Evolutionary conservation across 371 early-diverging fungal species (phyloP).

Genomic region (Neoconidiobolus thromboides): DNA sequence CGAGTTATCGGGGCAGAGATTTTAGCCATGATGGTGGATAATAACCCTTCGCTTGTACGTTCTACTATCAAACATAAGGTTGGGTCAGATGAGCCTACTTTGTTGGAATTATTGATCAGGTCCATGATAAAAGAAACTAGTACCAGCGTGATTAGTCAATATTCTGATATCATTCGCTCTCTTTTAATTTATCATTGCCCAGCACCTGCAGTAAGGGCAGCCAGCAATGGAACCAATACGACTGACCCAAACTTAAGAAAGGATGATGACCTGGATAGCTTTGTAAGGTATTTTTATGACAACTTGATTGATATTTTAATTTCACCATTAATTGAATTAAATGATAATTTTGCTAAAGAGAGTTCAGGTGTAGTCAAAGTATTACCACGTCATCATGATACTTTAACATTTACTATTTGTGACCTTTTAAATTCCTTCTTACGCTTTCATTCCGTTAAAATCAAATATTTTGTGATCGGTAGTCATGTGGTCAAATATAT

Average conservation of each 20-base stretch:
- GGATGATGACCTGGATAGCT: background rate
- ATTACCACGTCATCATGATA: too few species aligned
- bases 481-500: background rate
- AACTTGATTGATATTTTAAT: background rate
- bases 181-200: background rate
- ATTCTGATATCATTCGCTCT: background rate
- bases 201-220: background rate
- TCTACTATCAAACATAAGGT: background rate
- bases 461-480: background rate
- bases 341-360: background rate
- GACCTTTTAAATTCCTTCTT: background rate
- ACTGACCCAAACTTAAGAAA: background rate
- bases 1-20: background rate
- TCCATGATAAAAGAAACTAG: background rate
- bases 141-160: background rate
- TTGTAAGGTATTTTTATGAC: background rate
- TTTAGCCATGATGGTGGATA: background rate
- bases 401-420: background rate
- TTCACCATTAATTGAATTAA: background rate
- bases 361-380: background rate
- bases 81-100: background rate
- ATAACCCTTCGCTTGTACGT: background rate
- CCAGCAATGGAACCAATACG: background rate
- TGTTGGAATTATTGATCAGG: background rate
- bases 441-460: background rate